Percentiles rank a stretch among this genome's conserved stretches.
Conservation (phyloP, 345 rosid genomes). For the Lumnitzera racemosa region DNA sequence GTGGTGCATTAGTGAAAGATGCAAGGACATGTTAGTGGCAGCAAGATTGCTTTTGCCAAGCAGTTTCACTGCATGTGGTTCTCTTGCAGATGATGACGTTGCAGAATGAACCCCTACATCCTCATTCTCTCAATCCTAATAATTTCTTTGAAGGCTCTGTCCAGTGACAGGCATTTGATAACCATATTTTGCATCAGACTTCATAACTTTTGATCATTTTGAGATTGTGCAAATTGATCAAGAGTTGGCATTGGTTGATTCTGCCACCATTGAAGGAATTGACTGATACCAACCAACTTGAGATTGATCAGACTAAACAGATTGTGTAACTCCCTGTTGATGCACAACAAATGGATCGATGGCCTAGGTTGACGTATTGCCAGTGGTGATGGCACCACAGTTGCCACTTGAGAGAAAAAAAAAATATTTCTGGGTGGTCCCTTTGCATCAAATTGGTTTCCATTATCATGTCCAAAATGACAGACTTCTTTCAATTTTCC, state of each 20-base stretch:
- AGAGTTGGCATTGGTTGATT: constrained; percentile 49
- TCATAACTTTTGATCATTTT: constrained; percentile 39
- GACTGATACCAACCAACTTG: constrained; percentile 53
- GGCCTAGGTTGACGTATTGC: constrained; percentile 51
- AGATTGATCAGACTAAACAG: constrained; percentile 54
- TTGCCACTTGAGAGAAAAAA: constrained; percentile 39
- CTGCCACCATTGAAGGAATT: constrained; percentile 52
- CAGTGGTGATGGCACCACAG: constrained; percentile 28
- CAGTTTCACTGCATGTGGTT: constrained; percentile 55
- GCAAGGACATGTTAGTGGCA: constrained; percentile 12
- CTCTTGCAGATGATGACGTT: constrained; percentile 41
- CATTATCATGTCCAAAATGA: constrained; percentile 48
- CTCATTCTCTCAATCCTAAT: constrained; percentile 38
- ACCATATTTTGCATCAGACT: constrained; percentile 47
- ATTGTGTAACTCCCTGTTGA: constrained; percentile 63
- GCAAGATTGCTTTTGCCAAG: constrained; percentile 14
- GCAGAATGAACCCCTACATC: constrained; percentile 39
- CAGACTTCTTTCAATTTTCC: constrained; percentile 38
- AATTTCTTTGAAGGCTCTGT: constrained; percentile 43
- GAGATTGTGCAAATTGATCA: constrained; percentile 43
- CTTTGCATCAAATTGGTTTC: constrained; percentile 45
- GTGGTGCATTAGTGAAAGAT: constrained; percentile 15
- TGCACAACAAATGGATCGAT: constrained; percentile 72
- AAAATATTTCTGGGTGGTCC: constrained; percentile 28
- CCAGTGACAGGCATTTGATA: constrained; percentile 49